Evolutionary conservation across 139 green algal species (phyloP).

Genomic region (Auxenochlorella pyrenoidosa): DNA sequence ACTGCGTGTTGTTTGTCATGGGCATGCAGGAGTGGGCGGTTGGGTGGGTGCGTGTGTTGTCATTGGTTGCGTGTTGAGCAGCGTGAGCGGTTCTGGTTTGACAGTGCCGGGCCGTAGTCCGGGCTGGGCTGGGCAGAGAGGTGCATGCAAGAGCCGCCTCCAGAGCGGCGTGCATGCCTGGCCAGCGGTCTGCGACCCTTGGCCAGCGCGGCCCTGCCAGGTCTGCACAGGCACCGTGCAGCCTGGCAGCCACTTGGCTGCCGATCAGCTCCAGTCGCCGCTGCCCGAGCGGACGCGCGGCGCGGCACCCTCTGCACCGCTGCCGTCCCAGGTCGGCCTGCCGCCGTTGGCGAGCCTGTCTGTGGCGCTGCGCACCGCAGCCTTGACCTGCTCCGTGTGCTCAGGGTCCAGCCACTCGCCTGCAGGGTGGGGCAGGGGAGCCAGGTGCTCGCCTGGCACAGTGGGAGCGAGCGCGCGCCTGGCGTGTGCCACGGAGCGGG

Average conservation of each 20-base stretch:
- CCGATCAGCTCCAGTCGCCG: conserved; percentile 1
- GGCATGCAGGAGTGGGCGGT: too few species aligned
- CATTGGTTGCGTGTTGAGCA: too few species aligned
- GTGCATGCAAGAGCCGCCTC: neutral
- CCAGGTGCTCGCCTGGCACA: too few species aligned
- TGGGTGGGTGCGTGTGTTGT: too few species aligned
- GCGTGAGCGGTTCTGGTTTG: neutral
- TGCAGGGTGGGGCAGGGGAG: neutral
- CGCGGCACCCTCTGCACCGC: neutral
- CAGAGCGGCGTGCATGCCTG: neutral
- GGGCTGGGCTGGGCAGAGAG: too few species aligned
- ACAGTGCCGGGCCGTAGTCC: neutral
- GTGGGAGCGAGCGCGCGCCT: too few species aligned
- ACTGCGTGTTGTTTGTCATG: too few species aligned
- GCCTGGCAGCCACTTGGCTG: too few species aligned
- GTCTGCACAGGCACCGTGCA: neutral
- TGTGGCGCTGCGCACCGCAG: too few species aligned
- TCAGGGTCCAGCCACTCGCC: neutral
- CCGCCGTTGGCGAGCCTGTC: too few species aligned
- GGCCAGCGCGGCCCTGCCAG: neutral
- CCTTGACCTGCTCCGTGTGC: neutral
- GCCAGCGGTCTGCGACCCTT: neutral
- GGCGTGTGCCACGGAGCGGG: too few species aligned
- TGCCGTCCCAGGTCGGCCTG: neutral
- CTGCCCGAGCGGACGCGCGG: too few species aligned